Percentiles rank a stretch among this genome's conserved stretches.
Evolutionary conservation across 2,329 filamentous ascomycete species (phyloP).

Genomic region (Sporothrix humicola): DNA sequence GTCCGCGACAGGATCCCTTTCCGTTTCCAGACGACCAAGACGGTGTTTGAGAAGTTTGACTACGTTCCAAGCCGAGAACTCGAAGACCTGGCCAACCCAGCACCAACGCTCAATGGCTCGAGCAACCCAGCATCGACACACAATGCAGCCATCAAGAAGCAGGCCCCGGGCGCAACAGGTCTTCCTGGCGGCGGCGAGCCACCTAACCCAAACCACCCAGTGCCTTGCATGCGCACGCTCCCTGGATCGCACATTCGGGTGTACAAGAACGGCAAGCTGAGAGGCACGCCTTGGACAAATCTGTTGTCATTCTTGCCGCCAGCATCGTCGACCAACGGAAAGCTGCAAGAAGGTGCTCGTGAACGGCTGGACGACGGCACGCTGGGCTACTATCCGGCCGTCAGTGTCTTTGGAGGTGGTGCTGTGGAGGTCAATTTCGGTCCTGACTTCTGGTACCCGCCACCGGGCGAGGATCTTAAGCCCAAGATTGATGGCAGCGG

Average conservation of each 20-base stretch:
- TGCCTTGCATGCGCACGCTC: slow-evolving; percentile 79
- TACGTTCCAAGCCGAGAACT: slow-evolving; percentile 87
- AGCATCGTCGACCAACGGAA: slow-evolving; percentile 76
- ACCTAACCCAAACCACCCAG: slow-evolving; percentile 74
- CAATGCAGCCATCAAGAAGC: slow-evolving; percentile 53
- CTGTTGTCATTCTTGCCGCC: slow-evolving; percentile 91
- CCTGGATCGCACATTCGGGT: slow-evolving; percentile 85
- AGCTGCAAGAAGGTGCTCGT: slow-evolving; percentile 73
- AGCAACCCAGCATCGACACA: slow-evolving; percentile 41
- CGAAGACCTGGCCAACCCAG: slow-evolving; percentile 79
- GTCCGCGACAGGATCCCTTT: slow-evolving; percentile 95
- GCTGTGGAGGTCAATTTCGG: slow-evolving; percentile 94
- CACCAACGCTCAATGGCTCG: slow-evolving; percentile 51
- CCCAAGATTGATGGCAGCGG: slow-evolving; percentile 53
- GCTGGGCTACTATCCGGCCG: slow-evolving; percentile 92
- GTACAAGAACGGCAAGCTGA: slow-evolving; percentile 87
- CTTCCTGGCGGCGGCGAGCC: slow-evolving; percentile 53
- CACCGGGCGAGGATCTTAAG: slow-evolving; percentile 44
- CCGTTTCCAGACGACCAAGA: slow-evolving; percentile 81
- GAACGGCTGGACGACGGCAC: slow-evolving; percentile 92
- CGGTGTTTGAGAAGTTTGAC: slow-evolving; percentile 92
- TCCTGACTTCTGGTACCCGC: slow-evolving; percentile 88
- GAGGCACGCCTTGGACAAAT: slow-evolving; percentile 87
- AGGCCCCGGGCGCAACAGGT: slow-evolving; percentile 38
- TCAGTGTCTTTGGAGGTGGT: slow-evolving; percentile 90